Conservation (phyloP, 257 asterid species). For the Thymus quinquecostatus region DNA sequence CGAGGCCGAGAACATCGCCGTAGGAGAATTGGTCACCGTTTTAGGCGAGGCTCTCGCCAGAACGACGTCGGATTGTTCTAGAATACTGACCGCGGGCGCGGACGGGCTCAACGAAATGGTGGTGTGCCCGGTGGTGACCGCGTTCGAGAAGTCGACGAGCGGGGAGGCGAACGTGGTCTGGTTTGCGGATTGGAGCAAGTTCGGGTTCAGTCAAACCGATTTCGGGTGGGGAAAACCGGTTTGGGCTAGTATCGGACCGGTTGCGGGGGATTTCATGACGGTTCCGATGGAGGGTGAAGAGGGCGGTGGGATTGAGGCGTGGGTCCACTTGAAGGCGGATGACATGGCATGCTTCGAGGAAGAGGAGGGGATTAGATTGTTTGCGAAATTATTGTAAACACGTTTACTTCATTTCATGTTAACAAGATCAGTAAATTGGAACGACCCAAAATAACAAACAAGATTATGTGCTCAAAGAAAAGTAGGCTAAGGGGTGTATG, state of each 20-base stretch:
- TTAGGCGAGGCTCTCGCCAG: neutral
- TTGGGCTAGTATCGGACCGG: constrained; percentile 19
- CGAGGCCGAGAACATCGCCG: neutral
- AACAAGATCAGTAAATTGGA: too few species aligned
- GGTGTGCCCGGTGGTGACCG: neutral
- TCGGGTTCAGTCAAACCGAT: constrained; percentile 37
- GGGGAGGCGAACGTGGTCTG: constrained; percentile 14
- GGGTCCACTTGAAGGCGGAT: constrained; percentile 25
- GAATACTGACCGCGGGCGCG: neutral
- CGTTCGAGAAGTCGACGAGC: neutral
- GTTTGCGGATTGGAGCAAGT: constrained; percentile 43
- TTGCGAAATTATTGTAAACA: neutral
- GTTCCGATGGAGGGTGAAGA: constrained; percentile 8
- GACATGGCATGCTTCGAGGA: constrained; percentile 31
- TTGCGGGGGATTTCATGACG: neutral
- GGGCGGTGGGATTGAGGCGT: constrained; percentile 41
- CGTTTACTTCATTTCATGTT: too few species aligned
- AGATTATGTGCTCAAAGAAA: too few species aligned
- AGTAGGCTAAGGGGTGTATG: too few species aligned
- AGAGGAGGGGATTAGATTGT: constrained; percentile 9
- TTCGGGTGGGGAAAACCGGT: constrained; percentile 49
- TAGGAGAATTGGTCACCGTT: neutral
- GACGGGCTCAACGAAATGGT: neutral
- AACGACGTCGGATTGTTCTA: neutral
- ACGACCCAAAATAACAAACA: too few species aligned